Evolutionary conservation across 1,139 yeast species (phyloP), one percentile per base, ranked within the genome.

Genomic region (Zygosaccharomyces sapae): DNA sequence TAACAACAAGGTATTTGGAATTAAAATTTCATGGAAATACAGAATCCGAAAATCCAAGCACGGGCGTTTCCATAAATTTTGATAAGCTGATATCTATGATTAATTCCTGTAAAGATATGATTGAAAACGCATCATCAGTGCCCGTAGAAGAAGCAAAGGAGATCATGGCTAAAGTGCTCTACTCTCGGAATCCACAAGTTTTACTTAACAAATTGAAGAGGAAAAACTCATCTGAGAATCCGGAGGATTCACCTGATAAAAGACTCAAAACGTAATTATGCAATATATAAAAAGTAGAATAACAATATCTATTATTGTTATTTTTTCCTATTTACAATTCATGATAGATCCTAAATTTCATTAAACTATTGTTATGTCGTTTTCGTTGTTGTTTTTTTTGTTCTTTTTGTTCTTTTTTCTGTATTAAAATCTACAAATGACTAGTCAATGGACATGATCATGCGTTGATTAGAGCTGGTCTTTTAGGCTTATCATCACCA

Each of bases 1-100:
- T 86, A 25, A 78, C 86, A 1, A 79, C 77, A 49, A 72, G 77
- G 54, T 92, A 92, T 65, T 68, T 90, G 54, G 75, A 75, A 48
- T 70, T 73, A 57, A 85, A 85, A 63, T 81, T 74, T 58, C 55
- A 63, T 38, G 66, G 62, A 38, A 46, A 53, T 33, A 52, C 46
- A 10, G 58, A 52, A 20, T 49, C 46, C 3, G 52, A 38, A 10
- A 44, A 35, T 16, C 44, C 41, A n/a, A 48, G 37, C 18, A 44
- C 46, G 3, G 38, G 41, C 12, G 42, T 39, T 4, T 46, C 46
- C 5, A 52, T 53, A 13, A 70, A 72, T 35, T 74, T 72, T 53
- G 77, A 76, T 9, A 68, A 65, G 24, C 58, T 83, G 31, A 61
- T 80, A 13, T 57, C 62, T 6, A 65, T 77, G 0, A 70, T 84